Conservation (phyloP, 495 filamentous ascomycete genomes). For the Podospora bellae-mahoneyi region DNA sequence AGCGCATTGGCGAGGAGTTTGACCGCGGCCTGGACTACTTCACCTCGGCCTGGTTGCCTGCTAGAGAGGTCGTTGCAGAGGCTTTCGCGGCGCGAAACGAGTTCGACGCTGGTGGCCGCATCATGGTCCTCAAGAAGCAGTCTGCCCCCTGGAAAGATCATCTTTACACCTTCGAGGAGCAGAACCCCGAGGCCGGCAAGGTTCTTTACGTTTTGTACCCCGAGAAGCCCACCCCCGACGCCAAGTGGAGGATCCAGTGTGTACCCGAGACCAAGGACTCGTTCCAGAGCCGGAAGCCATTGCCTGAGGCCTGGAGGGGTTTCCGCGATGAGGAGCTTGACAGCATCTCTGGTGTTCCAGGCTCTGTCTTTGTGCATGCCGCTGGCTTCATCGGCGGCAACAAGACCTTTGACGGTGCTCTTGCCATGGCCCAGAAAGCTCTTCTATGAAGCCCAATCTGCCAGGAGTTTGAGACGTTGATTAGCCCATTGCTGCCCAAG, state of each 20-base stretch:
- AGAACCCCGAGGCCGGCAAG: conserved; percentile 47
- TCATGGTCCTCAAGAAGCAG: conserved; percentile 72
- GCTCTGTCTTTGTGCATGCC: conserved; percentile 89
- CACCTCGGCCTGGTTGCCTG: conserved; percentile 77
- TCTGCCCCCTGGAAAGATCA: conserved; percentile 94
- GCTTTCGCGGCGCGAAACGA: conserved; percentile 64
- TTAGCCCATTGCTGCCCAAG: conserved; percentile 19
- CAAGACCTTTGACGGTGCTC: conserved; percentile 81
- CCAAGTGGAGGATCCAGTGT: conserved; percentile 90
- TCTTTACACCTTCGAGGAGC: conserved; percentile 78
- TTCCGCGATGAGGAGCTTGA: conserved; percentile 81
- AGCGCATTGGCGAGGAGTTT: conserved; percentile 84
- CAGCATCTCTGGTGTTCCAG: conserved; percentile 65
- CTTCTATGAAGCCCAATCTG: conserved; percentile 22
- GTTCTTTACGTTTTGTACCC: conserved; percentile 93
- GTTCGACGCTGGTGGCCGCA: conserved; percentile 67
- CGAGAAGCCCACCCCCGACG: conserved; percentile 63
- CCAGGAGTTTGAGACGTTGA: background rate
- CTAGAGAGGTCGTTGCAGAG: conserved; percentile 67
- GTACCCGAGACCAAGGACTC: conserved; percentile 76
- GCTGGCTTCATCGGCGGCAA: conserved; percentile 96
- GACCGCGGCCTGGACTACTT: conserved; percentile 69
- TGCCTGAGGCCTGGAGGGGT: conserved; percentile 89
- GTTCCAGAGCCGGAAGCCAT: conserved; percentile 82
- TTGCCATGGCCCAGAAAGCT: conserved; percentile 79